phyloP scores from a whole-genome alignment of 1,284 basidiomycete genomes.

The Boletus coffeatus region DNA sequence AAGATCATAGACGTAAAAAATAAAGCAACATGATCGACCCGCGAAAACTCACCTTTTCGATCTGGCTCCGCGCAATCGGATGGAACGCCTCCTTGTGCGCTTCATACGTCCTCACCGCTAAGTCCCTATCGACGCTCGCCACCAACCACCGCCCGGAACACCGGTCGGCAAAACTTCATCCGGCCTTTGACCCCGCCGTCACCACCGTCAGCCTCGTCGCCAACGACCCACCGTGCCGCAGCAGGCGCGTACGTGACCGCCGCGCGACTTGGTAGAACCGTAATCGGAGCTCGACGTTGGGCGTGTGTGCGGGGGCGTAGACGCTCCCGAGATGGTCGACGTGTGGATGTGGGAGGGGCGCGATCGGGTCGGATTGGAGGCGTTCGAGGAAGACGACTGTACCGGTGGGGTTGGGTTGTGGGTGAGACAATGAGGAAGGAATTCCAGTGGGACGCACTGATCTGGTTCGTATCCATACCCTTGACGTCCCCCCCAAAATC shows the following conservation, averaged over 20 bases:
- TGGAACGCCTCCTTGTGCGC: slow-evolving; percentile 59
- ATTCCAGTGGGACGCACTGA: not conserved
- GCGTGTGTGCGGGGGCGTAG: slow-evolving; percentile 48
- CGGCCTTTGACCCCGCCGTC: slow-evolving; percentile 58
- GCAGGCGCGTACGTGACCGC: slow-evolving; percentile 35
- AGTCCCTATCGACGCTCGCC: slow-evolving; percentile 47
- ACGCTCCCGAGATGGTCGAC: slow-evolving; percentile 49
- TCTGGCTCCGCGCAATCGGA: slow-evolving; percentile 67
- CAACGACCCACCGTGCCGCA: slow-evolving; percentile 68
- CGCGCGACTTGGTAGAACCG: slow-evolving; percentile 66
- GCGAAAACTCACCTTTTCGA: slow-evolving; percentile 51
- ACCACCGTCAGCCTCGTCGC: slow-evolving; percentile 42
- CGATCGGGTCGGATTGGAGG: slow-evolving; percentile 43
- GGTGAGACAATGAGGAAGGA: not conserved
- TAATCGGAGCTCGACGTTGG: slow-evolving; percentile 70
- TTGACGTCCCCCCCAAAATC: slow-evolving; percentile 55
- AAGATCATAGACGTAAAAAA: not conserved
- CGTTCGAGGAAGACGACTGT: slow-evolving; percentile 73
- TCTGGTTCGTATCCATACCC: slow-evolving; percentile 38
- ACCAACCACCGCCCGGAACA: slow-evolving; percentile 44
- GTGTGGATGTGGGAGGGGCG: slow-evolving; percentile 51
- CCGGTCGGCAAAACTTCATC: slow-evolving; percentile 80
- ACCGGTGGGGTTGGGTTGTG: not conserved
- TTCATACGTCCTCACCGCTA: slow-evolving; percentile 59
- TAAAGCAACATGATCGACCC: not conserved